Percentiles rank a stretch among this genome's conserved stretches.
phyloP scores from a whole-genome alignment of 768 basidiomycete species.

The Serendipita sp. region DNA sequence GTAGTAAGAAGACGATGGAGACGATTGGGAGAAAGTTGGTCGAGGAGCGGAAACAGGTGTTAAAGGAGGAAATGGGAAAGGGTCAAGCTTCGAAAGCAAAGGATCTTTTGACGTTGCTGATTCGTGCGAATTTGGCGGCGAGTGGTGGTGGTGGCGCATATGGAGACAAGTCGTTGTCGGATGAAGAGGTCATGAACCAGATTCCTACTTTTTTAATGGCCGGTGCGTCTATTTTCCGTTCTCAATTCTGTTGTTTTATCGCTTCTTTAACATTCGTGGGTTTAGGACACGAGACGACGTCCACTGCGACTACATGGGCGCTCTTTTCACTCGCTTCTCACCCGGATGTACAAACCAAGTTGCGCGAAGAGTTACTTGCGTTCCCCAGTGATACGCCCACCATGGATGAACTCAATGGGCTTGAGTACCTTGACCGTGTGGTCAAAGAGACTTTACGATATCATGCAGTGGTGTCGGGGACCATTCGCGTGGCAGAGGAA shows the following conservation, averaged over 20 bases:
- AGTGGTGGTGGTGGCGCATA: not conserved
- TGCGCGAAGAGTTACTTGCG: too few relatives aligned
- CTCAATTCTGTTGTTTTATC: not conserved
- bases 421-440: conserved; percentile 5
- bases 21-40: not conserved
- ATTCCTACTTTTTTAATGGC: too few relatives aligned
- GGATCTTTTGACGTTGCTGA: not conserved
- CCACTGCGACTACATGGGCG: conserved; percentile 12
- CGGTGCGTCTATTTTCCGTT: not conserved
- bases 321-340: too few relatives aligned
- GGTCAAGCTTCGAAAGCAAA: not conserved
- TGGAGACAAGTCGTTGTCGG: not conserved
- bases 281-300: conserved; percentile 38
- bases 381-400: too few relatives aligned
- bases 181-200: too few relatives aligned
- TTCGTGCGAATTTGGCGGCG: conserved; percentile 7
- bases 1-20: not conserved
- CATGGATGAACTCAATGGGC: conserved; percentile 15
- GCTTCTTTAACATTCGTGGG: conserved; percentile 10
- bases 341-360: too few relatives aligned
- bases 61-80: not conserved
- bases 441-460: not conserved
- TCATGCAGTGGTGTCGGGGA: not conserved
- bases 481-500: not conserved
- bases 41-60: not conserved